These are phyloP conservation scores for Pseudogymnoascus sp. DNA, from an alignment of 2,329 filamentous ascomycete genomes.

Conservation along the genomic window DNA sequence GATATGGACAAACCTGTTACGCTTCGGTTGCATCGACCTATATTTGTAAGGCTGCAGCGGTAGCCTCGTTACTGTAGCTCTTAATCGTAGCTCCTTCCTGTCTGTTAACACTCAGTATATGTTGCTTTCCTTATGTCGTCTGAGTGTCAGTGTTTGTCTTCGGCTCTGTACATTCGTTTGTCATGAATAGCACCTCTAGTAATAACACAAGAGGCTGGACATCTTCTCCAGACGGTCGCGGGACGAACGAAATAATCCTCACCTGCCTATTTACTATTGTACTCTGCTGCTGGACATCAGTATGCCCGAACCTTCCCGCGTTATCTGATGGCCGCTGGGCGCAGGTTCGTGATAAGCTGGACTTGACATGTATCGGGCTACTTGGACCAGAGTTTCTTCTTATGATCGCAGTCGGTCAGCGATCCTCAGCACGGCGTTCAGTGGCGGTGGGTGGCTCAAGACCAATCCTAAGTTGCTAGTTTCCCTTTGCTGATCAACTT, in stretches of 20 bases:
- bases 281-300: conserved; percentile 34
- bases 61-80: background rate
- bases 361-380: conserved; percentile 29
- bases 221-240: conserved; percentile 29
- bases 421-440: conserved; percentile 28
- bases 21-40: background rate
- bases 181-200: background rate
- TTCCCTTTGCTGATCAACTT: background rate
- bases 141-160: background rate
- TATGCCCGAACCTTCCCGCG: conserved; percentile 32
- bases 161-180: background rate
- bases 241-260: conserved; percentile 34
- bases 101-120: background rate
- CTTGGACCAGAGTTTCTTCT: conserved; percentile 33
- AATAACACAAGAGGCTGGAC: conserved; percentile 29
- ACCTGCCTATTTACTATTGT: conserved; percentile 33
- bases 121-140: background rate
- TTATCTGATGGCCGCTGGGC: conserved; percentile 26
- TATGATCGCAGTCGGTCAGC: conserved; percentile 30
- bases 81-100: conserved; percentile 16
- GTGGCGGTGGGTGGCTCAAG: conserved; percentile 20
- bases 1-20: background rate
- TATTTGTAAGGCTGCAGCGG: background rate
- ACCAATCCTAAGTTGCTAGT: background rate
- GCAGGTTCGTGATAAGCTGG: conserved; percentile 26